phyloP scores from a whole-genome alignment of 176 grass and related monocot genomes.

The Pharus latifolius region DNA sequence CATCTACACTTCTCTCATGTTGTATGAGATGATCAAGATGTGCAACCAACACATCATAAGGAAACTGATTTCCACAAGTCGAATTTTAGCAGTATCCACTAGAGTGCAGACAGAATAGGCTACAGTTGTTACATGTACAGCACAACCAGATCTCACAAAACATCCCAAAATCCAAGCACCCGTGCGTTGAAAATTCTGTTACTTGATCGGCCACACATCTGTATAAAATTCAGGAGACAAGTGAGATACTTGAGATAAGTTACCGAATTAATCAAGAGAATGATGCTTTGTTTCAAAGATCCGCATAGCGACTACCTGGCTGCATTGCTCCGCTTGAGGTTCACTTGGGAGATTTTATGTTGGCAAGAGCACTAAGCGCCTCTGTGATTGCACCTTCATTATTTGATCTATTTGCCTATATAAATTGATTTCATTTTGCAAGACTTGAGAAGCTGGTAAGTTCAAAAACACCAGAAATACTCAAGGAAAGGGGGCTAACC shows the following conservation, averaged over 20 bases:
- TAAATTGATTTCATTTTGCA: conserved; percentile 7
- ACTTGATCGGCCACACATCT: not conserved
- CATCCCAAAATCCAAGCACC: not conserved
- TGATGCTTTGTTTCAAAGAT: not conserved
- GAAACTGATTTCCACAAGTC: not conserved
- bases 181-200: not conserved
- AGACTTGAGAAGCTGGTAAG: not conserved
- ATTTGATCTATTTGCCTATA: conserved; percentile 35
- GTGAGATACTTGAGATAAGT: not conserved
- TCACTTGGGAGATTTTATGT: conserved; percentile 55
- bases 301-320: not conserved
- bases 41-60: too few relatives aligned
- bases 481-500: conserved; percentile 42
- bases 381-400: conserved; percentile 58
- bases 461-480: not conserved
- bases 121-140: not conserved
- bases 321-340: not conserved
- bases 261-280: not conserved
- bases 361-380: conserved; percentile 36
- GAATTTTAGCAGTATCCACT: not conserved
- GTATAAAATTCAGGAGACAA: not conserved
- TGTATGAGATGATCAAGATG: too few relatives aligned
- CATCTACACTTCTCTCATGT: too few relatives aligned
- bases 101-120: not conserved
- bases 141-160: not conserved